Percentiles rank a stretch among this genome's conserved stretches.
Conservation (phyloP, 2,329 filamentous ascomycete genomes). For the Hypoxylon sp. region DNA sequence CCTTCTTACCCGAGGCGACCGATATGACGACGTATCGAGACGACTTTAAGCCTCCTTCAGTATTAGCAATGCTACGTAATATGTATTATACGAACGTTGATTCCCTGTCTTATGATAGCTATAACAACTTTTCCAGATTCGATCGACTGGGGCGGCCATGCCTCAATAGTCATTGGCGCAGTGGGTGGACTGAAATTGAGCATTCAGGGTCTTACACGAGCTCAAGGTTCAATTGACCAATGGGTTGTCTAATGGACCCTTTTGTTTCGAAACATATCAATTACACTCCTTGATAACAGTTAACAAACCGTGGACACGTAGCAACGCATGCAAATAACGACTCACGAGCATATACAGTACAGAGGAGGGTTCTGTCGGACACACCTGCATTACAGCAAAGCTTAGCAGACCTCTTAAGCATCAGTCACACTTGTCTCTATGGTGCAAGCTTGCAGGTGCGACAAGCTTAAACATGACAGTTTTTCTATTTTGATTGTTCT, state of each 20-base stretch:
- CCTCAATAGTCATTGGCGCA: slow-evolving; percentile 12
- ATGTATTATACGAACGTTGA: not conserved
- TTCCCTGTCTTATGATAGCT: slow-evolving; percentile 36
- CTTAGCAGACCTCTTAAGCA: slow-evolving; percentile 40
- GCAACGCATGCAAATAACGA: slow-evolving; percentile 28
- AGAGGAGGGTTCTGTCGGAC: slow-evolving; percentile 31
- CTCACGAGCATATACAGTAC: slow-evolving; percentile 36
- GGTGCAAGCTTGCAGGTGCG: slow-evolving; percentile 26
- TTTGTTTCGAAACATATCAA: slow-evolving; percentile 42
- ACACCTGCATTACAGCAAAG: slow-evolving; percentile 37
- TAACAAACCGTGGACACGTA: slow-evolving; percentile 30
- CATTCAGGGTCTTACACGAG: slow-evolving; percentile 35
- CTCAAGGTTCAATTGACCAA: slow-evolving; percentile 32
- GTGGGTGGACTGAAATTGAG: slow-evolving; percentile 22
- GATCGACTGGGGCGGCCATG: slow-evolving; percentile 28
- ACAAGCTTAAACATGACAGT: slow-evolving; percentile 17
- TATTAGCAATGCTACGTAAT: slow-evolving; percentile 7
- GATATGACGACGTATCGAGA: slow-evolving; percentile 19
- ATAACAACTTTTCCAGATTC: slow-evolving; percentile 38
- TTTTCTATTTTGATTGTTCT: slow-evolving; percentile 20
- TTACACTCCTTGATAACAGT: slow-evolving; percentile 13
- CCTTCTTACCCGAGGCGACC: slow-evolving; percentile 15
- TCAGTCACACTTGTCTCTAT: slow-evolving; percentile 34
- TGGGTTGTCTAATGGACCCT: slow-evolving; percentile 6
- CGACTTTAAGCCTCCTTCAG: slow-evolving; percentile 31